These are phyloP conservation scores for Bruguiera hainesii DNA, from an alignment of 441 rosid genomes.

Conservation along the genomic window DNA sequence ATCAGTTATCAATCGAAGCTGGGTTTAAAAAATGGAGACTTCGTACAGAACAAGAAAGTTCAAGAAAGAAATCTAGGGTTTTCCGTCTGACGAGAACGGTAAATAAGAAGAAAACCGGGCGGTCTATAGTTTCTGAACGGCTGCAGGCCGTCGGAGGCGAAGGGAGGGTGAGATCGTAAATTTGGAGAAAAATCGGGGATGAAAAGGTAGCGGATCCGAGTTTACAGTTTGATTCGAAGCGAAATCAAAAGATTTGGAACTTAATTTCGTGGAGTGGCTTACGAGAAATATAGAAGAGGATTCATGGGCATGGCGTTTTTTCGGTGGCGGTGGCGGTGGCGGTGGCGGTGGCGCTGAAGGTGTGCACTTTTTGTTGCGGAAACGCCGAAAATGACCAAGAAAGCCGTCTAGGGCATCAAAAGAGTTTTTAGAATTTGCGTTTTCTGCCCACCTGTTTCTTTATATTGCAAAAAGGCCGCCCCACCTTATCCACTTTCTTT, in stretches of 20 bases:
- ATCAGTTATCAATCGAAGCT: too few species aligned
- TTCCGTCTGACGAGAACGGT: background rate
- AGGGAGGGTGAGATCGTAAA: slow-evolving; percentile 27
- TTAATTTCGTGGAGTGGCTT: slow-evolving; percentile 5
- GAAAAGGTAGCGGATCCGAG: slow-evolving; percentile 37
- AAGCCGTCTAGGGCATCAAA: slow-evolving; percentile 38
- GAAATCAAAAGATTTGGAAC: slow-evolving; percentile 11
- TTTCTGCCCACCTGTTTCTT: slow-evolving; percentile 1
- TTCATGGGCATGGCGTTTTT: background rate
- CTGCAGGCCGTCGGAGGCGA: background rate
- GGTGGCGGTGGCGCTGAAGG: background rate
- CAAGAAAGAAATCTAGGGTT: slow-evolving; percentile 14
- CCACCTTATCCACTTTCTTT: background rate
- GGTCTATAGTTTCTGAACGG: too few species aligned
- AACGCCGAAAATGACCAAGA: slow-evolving; percentile 17
- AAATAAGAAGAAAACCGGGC: background rate
- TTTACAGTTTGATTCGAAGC: background rate
- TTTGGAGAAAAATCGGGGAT: slow-evolving; percentile 21
- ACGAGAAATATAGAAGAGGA: slow-evolving; percentile 12
- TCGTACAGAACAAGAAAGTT: background rate
- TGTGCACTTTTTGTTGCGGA: slow-evolving; percentile 2
- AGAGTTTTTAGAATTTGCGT: slow-evolving; percentile 20
- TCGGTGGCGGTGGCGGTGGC: background rate
- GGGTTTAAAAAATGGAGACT: background rate
- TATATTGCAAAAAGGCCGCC: background rate